Conservation (phyloP, 192 early-diverging fungal species). For the Backusella tarrabulga region DNA sequence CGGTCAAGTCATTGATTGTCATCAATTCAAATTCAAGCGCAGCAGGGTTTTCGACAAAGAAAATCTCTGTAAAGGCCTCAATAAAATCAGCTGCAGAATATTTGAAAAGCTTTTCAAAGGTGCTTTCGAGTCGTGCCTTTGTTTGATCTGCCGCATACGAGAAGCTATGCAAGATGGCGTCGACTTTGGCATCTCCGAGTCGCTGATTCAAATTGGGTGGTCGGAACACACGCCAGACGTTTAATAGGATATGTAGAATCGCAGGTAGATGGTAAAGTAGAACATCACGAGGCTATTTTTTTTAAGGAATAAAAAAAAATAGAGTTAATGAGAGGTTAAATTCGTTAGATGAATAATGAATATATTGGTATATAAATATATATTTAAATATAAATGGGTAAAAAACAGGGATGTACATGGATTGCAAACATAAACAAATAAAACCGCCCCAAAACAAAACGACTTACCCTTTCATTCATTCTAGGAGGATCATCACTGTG, state of each 20-base stretch:
- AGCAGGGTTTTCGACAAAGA: constrained; percentile 56
- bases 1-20: constrained; percentile 14
- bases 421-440: background rate
- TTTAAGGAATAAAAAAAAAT: background rate
- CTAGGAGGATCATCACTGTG: constrained; percentile 9
- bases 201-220: background rate
- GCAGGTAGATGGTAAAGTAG: constrained; percentile 44
- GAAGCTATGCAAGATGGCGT: constrained; percentile 28
- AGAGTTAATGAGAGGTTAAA: too few relatives aligned
- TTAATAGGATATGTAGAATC: constrained; percentile 47
- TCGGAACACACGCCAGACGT: constrained; percentile 42
- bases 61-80: constrained; percentile 65
- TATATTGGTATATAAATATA: background rate
- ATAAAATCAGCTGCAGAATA: constrained; percentile 54
- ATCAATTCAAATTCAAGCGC: constrained; percentile 40
- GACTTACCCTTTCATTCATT: background rate
- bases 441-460: background rate
- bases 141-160: constrained; percentile 40
- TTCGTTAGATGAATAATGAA: background rate
- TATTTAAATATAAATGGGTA: background rate
- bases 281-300: constrained; percentile 46
- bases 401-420: background rate
- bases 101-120: constrained; percentile 55
- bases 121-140: constrained; percentile 43
- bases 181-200: constrained; percentile 16